These are phyloP conservation scores for Rhizopogon parksii DNA, from an alignment of 1,284 basidiomycete species.

Conservation along the genomic window DNA sequence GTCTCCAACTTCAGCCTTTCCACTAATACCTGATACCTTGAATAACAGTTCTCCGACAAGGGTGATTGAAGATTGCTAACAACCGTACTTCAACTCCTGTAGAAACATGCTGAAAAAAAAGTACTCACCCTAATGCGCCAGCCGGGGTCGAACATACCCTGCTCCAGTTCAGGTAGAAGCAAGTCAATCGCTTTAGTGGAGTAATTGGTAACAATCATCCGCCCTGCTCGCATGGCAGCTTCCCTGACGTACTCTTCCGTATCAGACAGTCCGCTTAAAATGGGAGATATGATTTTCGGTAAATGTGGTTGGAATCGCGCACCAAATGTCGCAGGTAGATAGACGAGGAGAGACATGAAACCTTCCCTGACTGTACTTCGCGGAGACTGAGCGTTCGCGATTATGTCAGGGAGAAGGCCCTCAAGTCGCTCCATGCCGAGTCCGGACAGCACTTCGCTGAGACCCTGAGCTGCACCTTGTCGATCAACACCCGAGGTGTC, in stretches of 20 bases:
- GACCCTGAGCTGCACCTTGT: slow-evolving; percentile 96
- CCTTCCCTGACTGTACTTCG: slow-evolving; percentile 93
- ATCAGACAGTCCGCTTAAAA: slow-evolving; percentile 90
- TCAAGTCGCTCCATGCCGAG: slow-evolving; percentile 97
- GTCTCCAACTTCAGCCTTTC: slow-evolving; percentile 83
- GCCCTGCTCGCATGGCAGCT: slow-evolving; percentile 97
- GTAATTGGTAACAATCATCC: slow-evolving; percentile 98
- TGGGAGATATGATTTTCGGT: slow-evolving; percentile 90
- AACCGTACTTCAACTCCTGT: slow-evolving; percentile 1
- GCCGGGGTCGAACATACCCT: slow-evolving; percentile 88
- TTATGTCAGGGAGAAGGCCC: slow-evolving; percentile 89
- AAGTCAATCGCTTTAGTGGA: slow-evolving; percentile 90
- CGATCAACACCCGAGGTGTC: slow-evolving; percentile 95
- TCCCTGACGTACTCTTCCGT: slow-evolving; percentile 91
- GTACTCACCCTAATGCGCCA: slow-evolving; percentile 88
- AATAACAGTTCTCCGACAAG: slow-evolving; percentile 94
- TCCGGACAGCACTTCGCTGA: slow-evolving; percentile 92
- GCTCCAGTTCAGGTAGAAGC: slow-evolving; percentile 90
- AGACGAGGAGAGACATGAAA: slow-evolving; percentile 97
- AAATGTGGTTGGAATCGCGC: slow-evolving; percentile 94
- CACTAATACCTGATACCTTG: slow-evolving; percentile 96
- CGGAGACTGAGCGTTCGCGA: slow-evolving; percentile 85
- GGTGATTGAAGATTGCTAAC: slow-evolving; percentile 88
- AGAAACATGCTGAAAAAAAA: neutral
- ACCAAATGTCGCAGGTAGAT: slow-evolving; percentile 94